phyloP scores from a whole-genome alignment of 257 asterid genomes.

The Eustoma russellianum region DNA sequence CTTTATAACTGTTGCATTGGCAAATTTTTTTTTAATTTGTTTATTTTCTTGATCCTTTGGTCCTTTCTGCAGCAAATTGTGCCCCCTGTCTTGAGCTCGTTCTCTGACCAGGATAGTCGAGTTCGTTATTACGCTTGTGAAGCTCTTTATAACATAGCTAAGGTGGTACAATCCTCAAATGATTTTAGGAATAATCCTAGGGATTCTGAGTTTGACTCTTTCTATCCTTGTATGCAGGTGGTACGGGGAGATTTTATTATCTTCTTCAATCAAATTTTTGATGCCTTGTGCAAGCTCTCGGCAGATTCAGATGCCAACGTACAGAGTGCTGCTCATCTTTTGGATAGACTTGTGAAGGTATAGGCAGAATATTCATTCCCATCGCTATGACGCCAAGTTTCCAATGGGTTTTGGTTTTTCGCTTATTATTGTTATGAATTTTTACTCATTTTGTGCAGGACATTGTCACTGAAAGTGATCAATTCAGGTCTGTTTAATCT shows the following conservation, averaged over 20 bases:
- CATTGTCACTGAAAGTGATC: constrained; percentile 98
- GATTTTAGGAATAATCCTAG: constrained; percentile 7
- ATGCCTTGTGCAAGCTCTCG: constrained; percentile 91
- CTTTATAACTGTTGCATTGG: too few species aligned
- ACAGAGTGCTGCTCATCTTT: constrained; percentile 99
- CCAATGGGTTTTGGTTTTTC: not conserved
- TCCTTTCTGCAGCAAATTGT: constrained; percentile 72
- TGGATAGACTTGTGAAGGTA: constrained; percentile 97
- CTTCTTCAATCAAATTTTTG: constrained; percentile 95
- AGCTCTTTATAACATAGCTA: constrained; percentile 95
- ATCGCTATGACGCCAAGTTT: not conserved
- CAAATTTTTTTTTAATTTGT: constrained; percentile 14
- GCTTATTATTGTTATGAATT: not conserved
- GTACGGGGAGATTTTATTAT: constrained; percentile 98
- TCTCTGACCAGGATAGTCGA: constrained; percentile 94
- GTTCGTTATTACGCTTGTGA: constrained; percentile 99
- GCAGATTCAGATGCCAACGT: constrained; percentile 98
- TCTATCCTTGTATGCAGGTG: constrained; percentile 46
- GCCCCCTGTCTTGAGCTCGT: constrained; percentile 89
- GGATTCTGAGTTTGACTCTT: constrained; percentile 22
- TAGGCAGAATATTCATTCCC: constrained; percentile 6
- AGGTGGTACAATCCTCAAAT: constrained; percentile 39
- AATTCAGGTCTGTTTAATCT: constrained; percentile 63
- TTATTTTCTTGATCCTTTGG: constrained; percentile 12
- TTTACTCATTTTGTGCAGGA: constrained; percentile 47